These are phyloP conservation scores for Apiotrichum siamense DNA, from an alignment of 1,284 basidiomycete species.

Conservation along the genomic window DNA sequence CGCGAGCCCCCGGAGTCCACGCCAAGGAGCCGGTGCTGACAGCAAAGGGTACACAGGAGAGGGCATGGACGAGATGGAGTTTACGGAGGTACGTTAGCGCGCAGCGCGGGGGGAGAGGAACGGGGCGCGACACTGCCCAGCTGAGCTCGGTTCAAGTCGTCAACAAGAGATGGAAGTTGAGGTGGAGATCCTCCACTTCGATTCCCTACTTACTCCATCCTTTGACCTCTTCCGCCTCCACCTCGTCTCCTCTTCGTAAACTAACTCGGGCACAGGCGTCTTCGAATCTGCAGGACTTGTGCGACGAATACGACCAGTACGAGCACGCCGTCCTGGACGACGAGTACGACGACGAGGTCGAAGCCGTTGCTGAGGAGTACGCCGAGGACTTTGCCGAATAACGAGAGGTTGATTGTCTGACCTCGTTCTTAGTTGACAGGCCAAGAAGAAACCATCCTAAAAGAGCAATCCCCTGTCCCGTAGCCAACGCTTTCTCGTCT, in stretches of 20 bases:
- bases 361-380: conserved; percentile 15
- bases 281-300: conserved; percentile 43
- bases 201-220: no score
- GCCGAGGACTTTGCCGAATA: conserved; percentile 15
- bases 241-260: no score
- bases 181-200: no score
- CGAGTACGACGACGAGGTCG: conserved; percentile 26
- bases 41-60: conserved; percentile 82
- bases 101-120: no score
- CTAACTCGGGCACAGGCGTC: not conserved
- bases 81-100: conserved; percentile 63
- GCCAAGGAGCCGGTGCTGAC: no score
- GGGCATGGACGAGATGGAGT: conserved; percentile 89
- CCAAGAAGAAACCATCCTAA: not conserved
- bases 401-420: not conserved
- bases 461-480: no score
- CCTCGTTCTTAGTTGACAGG: not conserved
- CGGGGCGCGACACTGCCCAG: no score
- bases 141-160: no score
- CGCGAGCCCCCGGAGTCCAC: no score
- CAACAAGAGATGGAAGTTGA: no score
- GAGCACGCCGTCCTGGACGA: conserved; percentile 24
- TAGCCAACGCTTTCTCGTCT: no score
- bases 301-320: conserved; percentile 44
- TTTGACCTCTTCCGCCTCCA: no score